Base-by-base conservation (phyloP, 108 stramenopile species). In the Fistulifera pelliculosa region DNA sequence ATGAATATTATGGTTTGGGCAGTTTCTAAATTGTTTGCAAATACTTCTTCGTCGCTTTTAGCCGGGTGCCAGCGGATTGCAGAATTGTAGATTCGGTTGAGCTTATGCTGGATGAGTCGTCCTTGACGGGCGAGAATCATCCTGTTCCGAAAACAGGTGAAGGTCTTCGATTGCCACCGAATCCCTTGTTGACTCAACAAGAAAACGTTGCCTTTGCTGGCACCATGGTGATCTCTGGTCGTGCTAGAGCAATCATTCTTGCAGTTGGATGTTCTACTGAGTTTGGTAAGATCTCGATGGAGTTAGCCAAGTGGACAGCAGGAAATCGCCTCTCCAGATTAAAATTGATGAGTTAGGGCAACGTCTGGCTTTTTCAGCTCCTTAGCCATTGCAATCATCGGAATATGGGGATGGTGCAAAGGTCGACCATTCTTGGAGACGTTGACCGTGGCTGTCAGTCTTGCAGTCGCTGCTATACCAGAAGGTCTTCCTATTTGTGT, bases 291-390 rank as follows among this genome's bases (percentile, higher is more conserved):
- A 81, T 96, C 27, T 82, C 86, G 27, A 59, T 73, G 18, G 94
- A 96, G 66, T 57, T 97, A 57, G 67, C 13, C 74, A 74, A 17
- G 81, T 96, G 15, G 83, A 89, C 43, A 53, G 54, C 6, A 70
- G 87, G 2, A 85, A 93, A 52, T 94, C 90, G 22, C 96, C 96
- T 13, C 71, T 98, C 16, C 97, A 98, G 71, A 49, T 81, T 45
- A 94, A 94, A 47, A 98, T 98, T 79, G 97, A 96, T 73, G 95
- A 90, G 48, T 68, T 98, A 64, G 94, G 95, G 18, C 73, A 88
- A 61, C 64, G 76, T 23, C 56, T 99, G 41, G 92, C 87, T 68
- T 69, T 52, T 61, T 83, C 6, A 83, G 80, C 38, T 88, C 86
- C 52, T 73, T 70, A 13, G 77, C 88, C 12, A 98, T 98, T 72